A percentile compares a stretch with the other conserved stretches of the same genome.
These are phyloP conservation scores for Aspergillus niger DNA, from an alignment of 2,329 filamentous ascomycete species.

Conservation along the genomic window DNA sequence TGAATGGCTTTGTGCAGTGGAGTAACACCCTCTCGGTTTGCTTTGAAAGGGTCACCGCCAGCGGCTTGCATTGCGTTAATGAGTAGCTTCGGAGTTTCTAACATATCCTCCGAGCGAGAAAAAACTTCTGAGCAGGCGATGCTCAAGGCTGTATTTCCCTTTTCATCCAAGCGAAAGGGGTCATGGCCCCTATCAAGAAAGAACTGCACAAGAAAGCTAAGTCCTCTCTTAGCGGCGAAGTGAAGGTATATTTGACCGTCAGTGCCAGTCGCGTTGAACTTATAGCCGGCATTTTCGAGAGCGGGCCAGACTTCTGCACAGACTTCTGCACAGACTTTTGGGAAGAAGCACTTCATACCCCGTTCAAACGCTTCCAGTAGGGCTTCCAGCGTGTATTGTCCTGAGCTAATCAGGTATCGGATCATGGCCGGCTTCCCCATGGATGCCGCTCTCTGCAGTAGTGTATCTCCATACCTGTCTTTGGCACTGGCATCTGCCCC, in stretches of 20 bases:
- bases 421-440: neutral
- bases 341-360: too few species aligned
- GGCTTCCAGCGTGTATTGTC: neutral
- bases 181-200: neutral
- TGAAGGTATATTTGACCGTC: neutral
- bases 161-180: neutral
- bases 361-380: neutral
- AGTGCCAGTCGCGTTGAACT: neutral
- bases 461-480: neutral
- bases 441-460: neutral
- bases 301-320: too few species aligned
- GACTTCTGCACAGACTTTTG: too few species aligned
- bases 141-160: neutral
- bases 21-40: neutral
- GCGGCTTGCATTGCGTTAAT: neutral
- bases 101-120: neutral
- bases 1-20: neutral
- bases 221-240: neutral
- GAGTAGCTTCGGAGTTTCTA: neutral
- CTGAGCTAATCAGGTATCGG: neutral
- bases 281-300: neutral
- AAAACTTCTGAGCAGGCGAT: neutral
- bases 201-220: neutral
- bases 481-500: conserved; percentile 5
- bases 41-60: neutral